Base-by-base conservation (phyloP, 805 yeast genomes). In the Priceomyces medius region DNA sequence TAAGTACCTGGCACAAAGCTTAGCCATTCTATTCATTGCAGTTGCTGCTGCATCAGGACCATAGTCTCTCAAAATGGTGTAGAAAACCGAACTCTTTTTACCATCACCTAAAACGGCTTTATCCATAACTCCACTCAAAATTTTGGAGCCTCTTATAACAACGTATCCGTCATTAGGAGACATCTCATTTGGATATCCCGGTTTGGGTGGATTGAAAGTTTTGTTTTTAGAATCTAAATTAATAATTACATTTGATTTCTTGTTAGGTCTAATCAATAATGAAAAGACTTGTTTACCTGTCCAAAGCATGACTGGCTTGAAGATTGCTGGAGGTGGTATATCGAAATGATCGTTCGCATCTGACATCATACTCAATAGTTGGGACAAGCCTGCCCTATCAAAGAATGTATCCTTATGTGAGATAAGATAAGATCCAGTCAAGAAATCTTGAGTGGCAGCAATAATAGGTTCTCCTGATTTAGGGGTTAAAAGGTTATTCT, bases 1-100 rank as follows among this genome's bases (percentile, higher is more conserved):
- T 57, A 93, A 72, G 62, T 68, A 93, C 56, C 99, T 74, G 1
- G 99, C 98, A 74, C 98, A 90, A 54, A 95, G 68, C 66, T 95
- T 95, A n/a, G 99, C 97, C 98, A 93, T 90, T 61, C 99, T 76
- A 64, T 95, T 91, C 99, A 93, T 93, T 4, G 98, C 96, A 19
- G 69, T 71, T 3, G 97, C 97, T 1, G 99, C 98, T 54, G 85
- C 97, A 50, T 82, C 85, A 4, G 99, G 86, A n/a, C 99, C 99
- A 61, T 84, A 90, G 61, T 93, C 99, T 66, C 99, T 76, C 45
- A 93, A 68, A 49, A 93, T 93, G 0, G 97, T 88, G 60, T 95
- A 93, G 57, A 93, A 93, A 0, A 93, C 96, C 5, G 97, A 89
- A 58, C 88, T 95, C 63, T 93, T 93, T 62, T 95, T 93, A 66